These are phyloP conservation scores for Candida railenensis DNA, from an alignment of 805 yeast species.

Conservation along the genomic window DNA sequence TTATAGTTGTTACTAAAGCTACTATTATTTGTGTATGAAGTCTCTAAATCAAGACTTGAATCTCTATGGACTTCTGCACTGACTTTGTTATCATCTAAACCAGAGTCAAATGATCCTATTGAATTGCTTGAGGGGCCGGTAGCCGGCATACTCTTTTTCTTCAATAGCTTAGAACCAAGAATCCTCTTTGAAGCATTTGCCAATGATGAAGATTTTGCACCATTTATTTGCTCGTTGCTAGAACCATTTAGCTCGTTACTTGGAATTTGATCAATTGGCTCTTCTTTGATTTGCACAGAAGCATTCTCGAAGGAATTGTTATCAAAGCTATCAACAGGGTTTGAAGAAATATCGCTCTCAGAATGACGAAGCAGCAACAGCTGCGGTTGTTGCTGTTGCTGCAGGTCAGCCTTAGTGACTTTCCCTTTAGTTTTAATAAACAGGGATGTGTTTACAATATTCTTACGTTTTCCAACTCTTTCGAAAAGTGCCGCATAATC, in stretches of 20 bases:
- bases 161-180: conserved; percentile 36
- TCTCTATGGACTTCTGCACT: not conserved
- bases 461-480: conserved; percentile 41
- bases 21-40: conserved; percentile 1
- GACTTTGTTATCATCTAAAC: not conserved
- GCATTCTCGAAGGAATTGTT: not conserved
- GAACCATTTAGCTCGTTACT: not conserved
- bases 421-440: conserved; percentile 25
- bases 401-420: conserved; percentile 5
- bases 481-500: conserved; percentile 45
- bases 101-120: not conserved
- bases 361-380: conserved; percentile 7
- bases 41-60: conserved; percentile 9
- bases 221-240: not conserved
- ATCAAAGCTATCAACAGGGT: conserved; percentile 7
- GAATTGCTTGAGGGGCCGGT: not conserved
- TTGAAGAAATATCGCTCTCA: conserved; percentile 16
- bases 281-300: not conserved
- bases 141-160: conserved; percentile 20
- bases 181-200: conserved; percentile 39
- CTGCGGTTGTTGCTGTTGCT: conserved; percentile 6
- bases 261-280: not conserved
- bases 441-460: conserved; percentile 20
- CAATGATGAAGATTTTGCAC: conserved; percentile 15
- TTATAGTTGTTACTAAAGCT: not conserved